Percentiles rank a stretch among this genome's conserved stretches.
These are phyloP conservation scores for Diaporthe sp. DNA, from an alignment of 2,329 filamentous ascomycete species.

Conservation along the genomic window DNA sequence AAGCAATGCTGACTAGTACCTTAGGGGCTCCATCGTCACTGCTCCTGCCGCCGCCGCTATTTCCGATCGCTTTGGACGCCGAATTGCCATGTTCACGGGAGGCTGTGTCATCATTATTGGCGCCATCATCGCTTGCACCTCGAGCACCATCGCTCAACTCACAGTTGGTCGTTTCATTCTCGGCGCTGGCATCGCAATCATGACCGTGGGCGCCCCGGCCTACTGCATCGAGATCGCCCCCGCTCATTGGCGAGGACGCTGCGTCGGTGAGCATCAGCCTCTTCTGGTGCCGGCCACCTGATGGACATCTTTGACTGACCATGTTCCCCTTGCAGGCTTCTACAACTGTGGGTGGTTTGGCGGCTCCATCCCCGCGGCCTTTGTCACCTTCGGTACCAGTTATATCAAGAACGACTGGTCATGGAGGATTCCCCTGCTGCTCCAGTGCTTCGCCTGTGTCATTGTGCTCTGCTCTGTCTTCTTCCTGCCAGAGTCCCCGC, in stretches of 20 bases:
- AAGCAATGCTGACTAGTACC: background rate
- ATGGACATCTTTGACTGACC: background rate
- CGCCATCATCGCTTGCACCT: conserved; percentile 57
- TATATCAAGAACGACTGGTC: conserved; percentile 60
- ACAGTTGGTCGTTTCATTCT: conserved; percentile 63
- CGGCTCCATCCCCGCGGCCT: conserved; percentile 64
- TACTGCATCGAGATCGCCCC: conserved; percentile 63
- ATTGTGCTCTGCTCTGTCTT: conserved; percentile 55
- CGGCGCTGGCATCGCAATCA: conserved; percentile 61
- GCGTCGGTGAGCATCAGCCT: conserved; percentile 52
- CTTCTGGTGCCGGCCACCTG: background rate
- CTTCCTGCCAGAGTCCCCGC: conserved; percentile 58
- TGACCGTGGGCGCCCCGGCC: conserved; percentile 63
- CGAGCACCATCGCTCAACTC: conserved; percentile 55
- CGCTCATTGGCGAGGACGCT: conserved; percentile 65
- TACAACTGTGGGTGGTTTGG: conserved; percentile 70
- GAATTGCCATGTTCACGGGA: conserved; percentile 61
- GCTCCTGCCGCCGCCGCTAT: conserved; percentile 59
- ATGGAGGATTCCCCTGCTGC: conserved; percentile 64
- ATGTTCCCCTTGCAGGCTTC: conserved; percentile 49
- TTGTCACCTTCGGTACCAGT: conserved; percentile 63
- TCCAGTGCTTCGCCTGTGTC: conserved; percentile 61
- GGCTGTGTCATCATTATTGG: conserved; percentile 61
- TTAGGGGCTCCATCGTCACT: conserved; percentile 58
- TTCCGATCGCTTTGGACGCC: conserved; percentile 60